Base-by-base conservation (phyloP, 768 basidiomycete species). In the Pleurotus cornucopiae region DNA sequence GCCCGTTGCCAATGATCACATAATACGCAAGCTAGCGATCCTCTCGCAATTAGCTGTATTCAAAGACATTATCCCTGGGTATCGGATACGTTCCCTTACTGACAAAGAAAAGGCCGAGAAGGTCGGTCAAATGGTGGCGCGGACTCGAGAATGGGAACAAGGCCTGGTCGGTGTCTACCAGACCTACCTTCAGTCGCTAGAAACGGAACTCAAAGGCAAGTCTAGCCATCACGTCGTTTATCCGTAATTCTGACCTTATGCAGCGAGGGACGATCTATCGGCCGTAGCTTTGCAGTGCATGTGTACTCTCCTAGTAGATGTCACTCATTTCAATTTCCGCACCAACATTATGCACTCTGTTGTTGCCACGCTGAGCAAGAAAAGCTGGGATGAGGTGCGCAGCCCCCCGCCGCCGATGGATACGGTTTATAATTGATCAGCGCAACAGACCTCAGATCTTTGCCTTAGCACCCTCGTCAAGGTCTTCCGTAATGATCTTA, bases 271-370 rank as follows among this genome's bases (percentile, higher is more conserved):
- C 55, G 84, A 84, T 51, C 70, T 94, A 14, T 76, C 84, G 21
- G 84, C 86, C 52, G 69, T 85, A 6, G 83, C 88, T 47, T 76
- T 98, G 53, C 86, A 83, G 66, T 92, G 88, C 71, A 88, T 98
- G 80, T 95, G 94, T 71, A 87, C 87, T 4, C 77, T 98, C 44
- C 74, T 94, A 21, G 78, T 80, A 16, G 86, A 92, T 66, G 83
- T 86, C 59, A 89, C 92, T 12, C 94, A 98, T 72, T 99, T 99
- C 84, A 99, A 98, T 74, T 98, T 98, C 70, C 84, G 91, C 45
- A 78, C 83, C 61, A 97, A 98, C 73, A 80, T 99, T 62, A 92
- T 97, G 84, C 85, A 85, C 58, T 87, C 88, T 49, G 76, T 98
- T 57, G 84, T 98, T 20, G 84, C 87, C 48, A 83, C 84, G 12